Evolutionary conservation across 2,329 filamentous ascomycete species (phyloP), one percentile per base, ranked within the genome.

Genomic region (Colletotrichum navitas): DNA sequence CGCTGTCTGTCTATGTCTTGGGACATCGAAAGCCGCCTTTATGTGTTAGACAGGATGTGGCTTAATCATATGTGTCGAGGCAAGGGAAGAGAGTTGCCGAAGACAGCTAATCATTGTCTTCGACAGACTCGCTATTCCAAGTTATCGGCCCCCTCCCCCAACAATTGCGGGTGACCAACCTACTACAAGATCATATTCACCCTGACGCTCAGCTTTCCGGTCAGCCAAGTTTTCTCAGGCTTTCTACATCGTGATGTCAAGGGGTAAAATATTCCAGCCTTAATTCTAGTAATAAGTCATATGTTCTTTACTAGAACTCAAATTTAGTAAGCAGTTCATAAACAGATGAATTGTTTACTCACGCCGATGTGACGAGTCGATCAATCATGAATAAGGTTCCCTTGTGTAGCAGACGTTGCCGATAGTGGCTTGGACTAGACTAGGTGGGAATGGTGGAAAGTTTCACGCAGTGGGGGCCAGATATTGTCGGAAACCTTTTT

Each of bases 71-170:
- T 49, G 62, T n/a, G 76, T 72, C 59, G 75, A 82, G 16, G 43
- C 11, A 3, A 39, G 29, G 39, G 49, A 45, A 5, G n/a, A 56
- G 5, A 64, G 47, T 71, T 41, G 61, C n/a, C 74, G 75, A 2
- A 85, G 84, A 24, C 79, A 86, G 70, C 81, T 83, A 18, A 79
- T 89, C 47, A 85, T 90, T 11, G 84, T 76, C 2, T 45, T 45
- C 43, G 43, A 45, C 43, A 88, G 88, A 2, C 78, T 91, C 2
- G 77, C 84, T 24, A 78, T 90, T 16, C 88, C 90, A 43, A 86
- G 14, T 84, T 87, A 66, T 89, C 90, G 66, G 80, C 41, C 39
- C 18, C 41, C 41, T 8, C 6, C 16, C 14, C 16, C 21, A 45
- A 45, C 43, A 3, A 45, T 4, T n/a, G 21, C 43, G 18, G 43